A percentile compares a stretch with the other conserved stretches of the same genome.
These are phyloP conservation scores for Glaciozyma martinii DNA, from an alignment of 768 basidiomycete genomes.

Conservation along the genomic window DNA sequence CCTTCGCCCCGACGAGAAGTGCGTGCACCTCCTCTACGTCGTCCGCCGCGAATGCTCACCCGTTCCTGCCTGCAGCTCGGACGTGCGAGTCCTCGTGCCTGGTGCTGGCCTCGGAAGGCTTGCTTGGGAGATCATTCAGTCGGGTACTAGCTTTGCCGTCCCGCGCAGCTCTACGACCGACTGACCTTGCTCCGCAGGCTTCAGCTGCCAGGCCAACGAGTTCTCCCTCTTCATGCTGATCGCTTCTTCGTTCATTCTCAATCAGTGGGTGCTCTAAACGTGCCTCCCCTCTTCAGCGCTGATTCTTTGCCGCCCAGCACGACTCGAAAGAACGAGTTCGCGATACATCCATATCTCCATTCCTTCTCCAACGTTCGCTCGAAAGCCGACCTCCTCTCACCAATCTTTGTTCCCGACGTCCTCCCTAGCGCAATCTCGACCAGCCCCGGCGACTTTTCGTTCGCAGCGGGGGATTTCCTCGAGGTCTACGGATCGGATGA, in stretches of 20 bases:
- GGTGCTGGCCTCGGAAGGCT: conserved; percentile 82
- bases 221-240: conserved; percentile 91
- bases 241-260: conserved; percentile 76
- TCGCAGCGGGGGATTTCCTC: conserved; percentile 67
- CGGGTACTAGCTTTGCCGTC: conserved; percentile 51
- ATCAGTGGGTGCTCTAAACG: conserved; percentile 39
- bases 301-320: conserved; percentile 44
- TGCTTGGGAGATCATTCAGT: conserved; percentile 74
- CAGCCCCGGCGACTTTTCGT: conserved; percentile 57
- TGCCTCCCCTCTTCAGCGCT: not conserved
- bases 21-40: conserved; percentile 2
- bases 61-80: conserved; percentile 40
- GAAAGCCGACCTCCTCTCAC: conserved; percentile 54
- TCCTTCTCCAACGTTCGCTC: conserved; percentile 74
- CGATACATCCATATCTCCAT: conserved; percentile 81
- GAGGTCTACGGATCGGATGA: conserved; percentile 39
- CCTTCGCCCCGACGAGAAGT: conserved; percentile 52
- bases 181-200: conserved; percentile 51
- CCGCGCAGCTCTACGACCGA: not conserved
- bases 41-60: not conserved
- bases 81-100: conserved; percentile 70
- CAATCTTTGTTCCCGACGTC: conserved; percentile 72
- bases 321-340: conserved; percentile 56
- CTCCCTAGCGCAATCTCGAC: conserved; percentile 61
- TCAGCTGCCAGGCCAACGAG: conserved; percentile 85